Conservation (phyloP, 2,329 filamentous ascomycete species). For the Trichoderma aggressivum region DNA sequence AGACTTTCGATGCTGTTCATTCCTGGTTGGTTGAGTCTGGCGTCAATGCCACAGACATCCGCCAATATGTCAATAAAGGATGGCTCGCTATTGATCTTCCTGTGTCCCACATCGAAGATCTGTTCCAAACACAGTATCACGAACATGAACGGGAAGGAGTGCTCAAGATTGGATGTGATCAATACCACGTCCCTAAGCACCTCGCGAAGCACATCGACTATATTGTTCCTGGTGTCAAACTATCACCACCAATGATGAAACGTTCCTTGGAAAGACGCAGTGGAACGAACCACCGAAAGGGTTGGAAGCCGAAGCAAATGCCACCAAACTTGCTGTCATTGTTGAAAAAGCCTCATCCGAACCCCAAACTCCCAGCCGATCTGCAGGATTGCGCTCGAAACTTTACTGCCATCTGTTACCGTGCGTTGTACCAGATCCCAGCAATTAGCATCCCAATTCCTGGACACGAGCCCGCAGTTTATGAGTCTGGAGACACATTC, state of each 20-base stretch:
- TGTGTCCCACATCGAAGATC: slow-evolving; percentile 16
- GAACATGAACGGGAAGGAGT: slow-evolving; percentile 19
- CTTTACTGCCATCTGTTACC: slow-evolving; percentile 55
- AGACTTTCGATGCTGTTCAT: slow-evolving; percentile 48
- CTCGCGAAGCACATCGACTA: slow-evolving; percentile 44
- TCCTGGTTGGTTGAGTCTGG: slow-evolving; percentile 51
- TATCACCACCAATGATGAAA: slow-evolving; percentile 26
- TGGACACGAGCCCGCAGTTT: slow-evolving; percentile 49
- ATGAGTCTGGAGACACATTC: slow-evolving; percentile 49
- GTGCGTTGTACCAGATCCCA: slow-evolving; percentile 41
- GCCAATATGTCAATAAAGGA: slow-evolving; percentile 47
- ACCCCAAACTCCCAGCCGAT: slow-evolving; percentile 6
- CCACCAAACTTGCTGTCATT: background rate
- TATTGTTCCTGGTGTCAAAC: slow-evolving; percentile 46
- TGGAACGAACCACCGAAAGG: background rate
- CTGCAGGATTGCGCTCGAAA: slow-evolving; percentile 44
- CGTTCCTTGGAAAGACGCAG: slow-evolving; percentile 2
- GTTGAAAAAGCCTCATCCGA: background rate
- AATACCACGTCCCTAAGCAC: slow-evolving; percentile 39
- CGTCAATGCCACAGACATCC: slow-evolving; percentile 45
- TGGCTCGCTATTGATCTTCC: slow-evolving; percentile 32
- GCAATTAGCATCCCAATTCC: slow-evolving; percentile 49
- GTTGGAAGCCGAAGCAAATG: slow-evolving; percentile 14
- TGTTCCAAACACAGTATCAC: slow-evolving; percentile 19
- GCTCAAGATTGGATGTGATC: slow-evolving; percentile 31